Percentiles rank a stretch among this genome's conserved stretches.
Evolutionary conservation across 2,329 filamentous ascomycete genomes (phyloP).

Genomic region (Aspergillus tubingensis): DNA sequence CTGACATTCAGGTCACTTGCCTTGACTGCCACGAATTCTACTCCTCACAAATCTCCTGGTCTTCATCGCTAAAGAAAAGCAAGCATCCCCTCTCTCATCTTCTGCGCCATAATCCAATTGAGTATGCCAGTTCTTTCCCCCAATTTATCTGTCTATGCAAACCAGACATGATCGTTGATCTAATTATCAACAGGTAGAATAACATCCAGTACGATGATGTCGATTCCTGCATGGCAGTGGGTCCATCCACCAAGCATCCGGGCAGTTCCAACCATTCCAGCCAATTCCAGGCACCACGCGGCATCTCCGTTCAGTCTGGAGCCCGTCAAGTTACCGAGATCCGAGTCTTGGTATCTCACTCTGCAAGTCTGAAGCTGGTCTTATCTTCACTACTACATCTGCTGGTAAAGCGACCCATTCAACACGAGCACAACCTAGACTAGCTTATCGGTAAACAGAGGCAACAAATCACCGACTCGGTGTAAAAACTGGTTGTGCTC

Average conservation of each 20-base stretch:
- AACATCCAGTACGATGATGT: not conserved
- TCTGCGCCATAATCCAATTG: too few species aligned
- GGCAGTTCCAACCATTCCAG: not conserved
- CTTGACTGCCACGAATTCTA: too few species aligned
- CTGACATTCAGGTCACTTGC: too few species aligned
- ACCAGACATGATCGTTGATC: not conserved
- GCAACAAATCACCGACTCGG: not conserved
- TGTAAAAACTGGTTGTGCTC: not conserved
- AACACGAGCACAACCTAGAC: not conserved
- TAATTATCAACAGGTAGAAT: too few species aligned
- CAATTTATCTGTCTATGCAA: not conserved
- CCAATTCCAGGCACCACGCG: not conserved
- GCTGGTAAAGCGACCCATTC: not conserved
- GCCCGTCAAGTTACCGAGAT: not conserved
- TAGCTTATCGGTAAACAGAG: not conserved
- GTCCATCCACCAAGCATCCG: not conserved
- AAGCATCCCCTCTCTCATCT: too few species aligned
- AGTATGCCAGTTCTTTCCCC: not conserved
- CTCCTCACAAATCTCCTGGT: too few species aligned
- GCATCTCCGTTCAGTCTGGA: not conserved
- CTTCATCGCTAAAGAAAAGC: too few species aligned
- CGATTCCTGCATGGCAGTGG: not conserved
- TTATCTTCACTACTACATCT: too few species aligned
- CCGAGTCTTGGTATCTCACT: not conserved
- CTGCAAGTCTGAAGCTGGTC: too few species aligned